Conservation (phyloP, 2,329 filamentous ascomycete species). For the Fusarium zealandicum region DNA sequence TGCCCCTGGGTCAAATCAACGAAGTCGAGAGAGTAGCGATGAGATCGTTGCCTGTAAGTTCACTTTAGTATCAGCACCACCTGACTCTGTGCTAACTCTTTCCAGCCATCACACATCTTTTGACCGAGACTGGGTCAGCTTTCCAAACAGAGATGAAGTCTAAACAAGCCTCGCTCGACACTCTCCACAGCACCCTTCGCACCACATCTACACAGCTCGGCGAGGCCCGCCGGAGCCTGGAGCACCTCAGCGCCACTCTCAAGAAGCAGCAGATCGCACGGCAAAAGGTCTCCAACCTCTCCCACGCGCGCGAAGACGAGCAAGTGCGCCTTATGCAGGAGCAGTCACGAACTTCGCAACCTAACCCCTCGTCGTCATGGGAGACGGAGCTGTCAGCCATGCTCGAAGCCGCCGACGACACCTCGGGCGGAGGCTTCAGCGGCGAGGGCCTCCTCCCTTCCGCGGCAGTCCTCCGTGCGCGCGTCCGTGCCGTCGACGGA, state of each 20-base stretch:
- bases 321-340: conserved; percentile 57
- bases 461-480: conserved; percentile 67
- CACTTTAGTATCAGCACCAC: neutral
- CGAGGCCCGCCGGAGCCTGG: conserved; percentile 76
- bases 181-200: conserved; percentile 80
- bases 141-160: conserved; percentile 82
- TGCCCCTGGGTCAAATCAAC: conserved; percentile 56
- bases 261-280: conserved; percentile 70
- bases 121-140: conserved; percentile 78
- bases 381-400: conserved; percentile 61
- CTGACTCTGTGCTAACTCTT: conserved; percentile 1
- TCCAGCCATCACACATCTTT: conserved; percentile 79
- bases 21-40: conserved; percentile 75
- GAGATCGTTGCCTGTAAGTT: conserved; percentile 80
- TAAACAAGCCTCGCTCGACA: conserved; percentile 85
- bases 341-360: conserved; percentile 50
- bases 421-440: conserved; percentile 47
- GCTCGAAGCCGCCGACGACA: conserved; percentile 53
- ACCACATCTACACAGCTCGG: conserved; percentile 80
- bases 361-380: conserved; percentile 58
- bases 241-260: conserved; percentile 71
- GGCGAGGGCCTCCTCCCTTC: conserved; percentile 61
- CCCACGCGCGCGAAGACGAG: conserved; percentile 75
- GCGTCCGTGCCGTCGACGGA: conserved; percentile 72
- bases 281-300: conserved; percentile 80